Conservation (phyloP, 257 asterid genomes). For the Solanum rostratum region DNA sequence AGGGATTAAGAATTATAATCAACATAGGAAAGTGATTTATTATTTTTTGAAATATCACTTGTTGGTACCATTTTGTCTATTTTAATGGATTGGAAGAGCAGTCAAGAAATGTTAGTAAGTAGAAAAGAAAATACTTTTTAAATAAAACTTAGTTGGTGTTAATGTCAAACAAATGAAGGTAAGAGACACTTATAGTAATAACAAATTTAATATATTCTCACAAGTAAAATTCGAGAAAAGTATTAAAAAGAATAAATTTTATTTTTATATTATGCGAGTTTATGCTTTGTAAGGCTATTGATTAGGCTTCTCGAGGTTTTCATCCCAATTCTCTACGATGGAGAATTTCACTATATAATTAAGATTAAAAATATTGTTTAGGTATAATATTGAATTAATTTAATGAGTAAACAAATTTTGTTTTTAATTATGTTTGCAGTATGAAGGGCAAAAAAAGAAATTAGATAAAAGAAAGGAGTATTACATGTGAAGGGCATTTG, state of each 20-base stretch:
- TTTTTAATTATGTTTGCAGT: neutral
- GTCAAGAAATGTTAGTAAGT: neutral
- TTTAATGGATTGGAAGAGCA: neutral
- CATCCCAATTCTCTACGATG: neutral
- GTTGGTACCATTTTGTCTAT: neutral
- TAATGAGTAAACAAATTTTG: no score
- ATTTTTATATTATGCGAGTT: neutral
- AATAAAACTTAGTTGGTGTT: neutral
- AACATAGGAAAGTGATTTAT: neutral
- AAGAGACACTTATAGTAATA: no score
- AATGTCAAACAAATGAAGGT: no score
- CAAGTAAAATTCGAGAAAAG: no score
- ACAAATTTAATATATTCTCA: no score
- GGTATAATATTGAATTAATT: neutral
- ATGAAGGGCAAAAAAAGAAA: neutral
- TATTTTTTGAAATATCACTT: neutral
- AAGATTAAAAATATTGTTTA: neutral
- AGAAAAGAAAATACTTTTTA: no score
- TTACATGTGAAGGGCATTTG: conserved; percentile 18
- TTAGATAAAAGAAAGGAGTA: neutral
- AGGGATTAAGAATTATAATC: neutral
- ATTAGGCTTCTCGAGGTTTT: neutral
- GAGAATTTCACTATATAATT: neutral
- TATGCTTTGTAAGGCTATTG: neutral
- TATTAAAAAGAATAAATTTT: no score